These are phyloP conservation scores for Hericium erinaceus DNA, from an alignment of 768 basidiomycete species.

Conservation along the genomic window DNA sequence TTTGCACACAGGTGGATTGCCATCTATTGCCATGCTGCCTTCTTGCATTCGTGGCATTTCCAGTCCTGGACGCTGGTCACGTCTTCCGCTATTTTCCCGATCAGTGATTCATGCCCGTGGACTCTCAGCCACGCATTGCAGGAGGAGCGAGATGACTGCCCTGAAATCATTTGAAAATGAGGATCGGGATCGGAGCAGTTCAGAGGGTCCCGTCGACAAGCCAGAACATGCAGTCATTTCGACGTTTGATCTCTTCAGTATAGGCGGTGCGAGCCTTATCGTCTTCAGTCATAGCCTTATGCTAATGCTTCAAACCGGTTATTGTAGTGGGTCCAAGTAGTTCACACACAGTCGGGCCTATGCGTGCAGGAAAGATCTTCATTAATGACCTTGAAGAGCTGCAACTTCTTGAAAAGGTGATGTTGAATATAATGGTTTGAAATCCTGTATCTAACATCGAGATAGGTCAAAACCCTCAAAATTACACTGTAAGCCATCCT, in stretches of 20 bases:
- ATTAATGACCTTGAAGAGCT: slow-evolving; percentile 65
- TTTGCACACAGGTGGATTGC: too few species aligned
- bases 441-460: neutral
- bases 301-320: neutral
- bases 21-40: too few species aligned
- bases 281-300: neutral
- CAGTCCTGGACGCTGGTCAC: too few species aligned
- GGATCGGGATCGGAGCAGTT: neutral
- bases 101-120: neutral
- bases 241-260: slow-evolving; percentile 87
- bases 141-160: neutral
- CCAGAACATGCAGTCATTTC: slow-evolving; percentile 85
- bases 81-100: too few species aligned
- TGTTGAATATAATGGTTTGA: neutral
- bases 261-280: slow-evolving; percentile 52
- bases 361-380: slow-evolving; percentile 89
- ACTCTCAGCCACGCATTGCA: neutral
- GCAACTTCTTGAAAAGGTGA: slow-evolving; percentile 57
- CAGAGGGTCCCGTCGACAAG: neutral
- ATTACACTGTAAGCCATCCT: slow-evolving; percentile 57
- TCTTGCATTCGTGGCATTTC: too few species aligned
- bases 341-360: slow-evolving; percentile 70
- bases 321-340: slow-evolving; percentile 48
- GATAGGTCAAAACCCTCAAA: slow-evolving; percentile 70
- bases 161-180: neutral